phyloP scores from a whole-genome alignment of 352 stramenopile species.

The Phytophthora sp. region DNA sequence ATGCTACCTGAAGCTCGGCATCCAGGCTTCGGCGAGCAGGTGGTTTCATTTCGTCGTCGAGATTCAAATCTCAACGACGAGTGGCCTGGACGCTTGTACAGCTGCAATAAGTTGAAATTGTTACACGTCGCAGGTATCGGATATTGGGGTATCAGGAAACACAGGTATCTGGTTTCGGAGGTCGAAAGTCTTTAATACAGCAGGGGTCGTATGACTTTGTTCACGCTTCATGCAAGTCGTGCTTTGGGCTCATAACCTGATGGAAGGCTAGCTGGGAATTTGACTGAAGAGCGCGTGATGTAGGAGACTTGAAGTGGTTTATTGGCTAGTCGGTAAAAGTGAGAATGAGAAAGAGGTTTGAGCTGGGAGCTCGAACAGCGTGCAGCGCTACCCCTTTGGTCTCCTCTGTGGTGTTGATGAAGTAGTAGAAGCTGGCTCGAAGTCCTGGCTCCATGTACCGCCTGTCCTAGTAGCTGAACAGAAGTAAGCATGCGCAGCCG shows the following conservation, averaged over 20 bases:
- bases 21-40: not conserved
- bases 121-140: not conserved
- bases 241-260: constrained; percentile 1
- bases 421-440: no score
- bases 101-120: not conserved
- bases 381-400: not conserved
- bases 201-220: not conserved
- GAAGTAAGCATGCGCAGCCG: no score
- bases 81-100: not conserved
- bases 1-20: not conserved
- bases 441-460: no score
- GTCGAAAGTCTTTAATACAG: not conserved
- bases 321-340: not conserved
- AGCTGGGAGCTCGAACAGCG: not conserved
- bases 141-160: not conserved
- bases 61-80: no score
- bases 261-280: not conserved
- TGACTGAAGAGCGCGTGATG: not conserved
- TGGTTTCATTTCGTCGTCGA: no score
- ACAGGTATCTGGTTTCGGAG: not conserved
- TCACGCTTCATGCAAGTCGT: not conserved
- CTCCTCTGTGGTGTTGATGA: not conserved
- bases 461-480: no score
- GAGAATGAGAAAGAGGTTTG: not conserved
- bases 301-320: not conserved